phyloP scores from a whole-genome alignment of 2,329 filamentous ascomycete genomes.

The Penicillium sclerotigenum region DNA sequence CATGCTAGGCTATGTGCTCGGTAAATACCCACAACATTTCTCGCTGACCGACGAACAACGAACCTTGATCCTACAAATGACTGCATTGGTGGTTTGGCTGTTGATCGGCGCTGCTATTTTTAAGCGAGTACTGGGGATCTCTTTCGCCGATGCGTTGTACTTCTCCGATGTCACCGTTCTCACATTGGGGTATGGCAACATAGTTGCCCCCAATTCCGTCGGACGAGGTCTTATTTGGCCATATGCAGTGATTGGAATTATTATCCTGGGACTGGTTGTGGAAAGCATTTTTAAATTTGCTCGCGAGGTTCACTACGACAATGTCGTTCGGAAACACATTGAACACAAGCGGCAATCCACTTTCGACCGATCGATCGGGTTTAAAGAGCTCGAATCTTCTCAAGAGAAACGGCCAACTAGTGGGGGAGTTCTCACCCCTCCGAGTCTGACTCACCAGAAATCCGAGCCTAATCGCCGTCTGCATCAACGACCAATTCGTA shows the following conservation, averaged over 20 bases:
- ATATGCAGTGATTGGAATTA: constrained; percentile 77
- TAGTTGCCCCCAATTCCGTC: constrained; percentile 54
- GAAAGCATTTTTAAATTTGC: constrained; percentile 71
- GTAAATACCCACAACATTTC: constrained; percentile 77
- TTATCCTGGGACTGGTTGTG: constrained; percentile 80
- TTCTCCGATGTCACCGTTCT: constrained; percentile 70
- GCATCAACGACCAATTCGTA: constrained; percentile 19
- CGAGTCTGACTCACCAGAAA: constrained; percentile 5
- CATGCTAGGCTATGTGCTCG: constrained; percentile 70
- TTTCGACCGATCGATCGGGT: constrained; percentile 52
- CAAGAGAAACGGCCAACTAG: constrained; percentile 1
- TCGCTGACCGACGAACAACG: constrained; percentile 74
- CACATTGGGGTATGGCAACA: constrained; percentile 61
- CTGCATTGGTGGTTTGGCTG: constrained; percentile 77
- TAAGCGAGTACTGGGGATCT: constrained; percentile 67
- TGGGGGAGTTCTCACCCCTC: background rate
- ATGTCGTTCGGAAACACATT: constrained; percentile 60
- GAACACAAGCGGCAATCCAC: constrained; percentile 54
- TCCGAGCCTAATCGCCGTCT: constrained; percentile 1
- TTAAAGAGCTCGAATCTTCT: constrained; percentile 24
- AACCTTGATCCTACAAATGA: constrained; percentile 86
- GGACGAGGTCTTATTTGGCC: constrained; percentile 74
- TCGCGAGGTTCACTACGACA: constrained; percentile 57
- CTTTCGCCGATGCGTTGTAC: constrained; percentile 73
- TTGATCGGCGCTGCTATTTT: constrained; percentile 75